Evolutionary conservation across 2,329 filamentous ascomycete species (phyloP), one percentile per base, ranked within the genome.

Genomic region (Fusarium lateritium): DNA sequence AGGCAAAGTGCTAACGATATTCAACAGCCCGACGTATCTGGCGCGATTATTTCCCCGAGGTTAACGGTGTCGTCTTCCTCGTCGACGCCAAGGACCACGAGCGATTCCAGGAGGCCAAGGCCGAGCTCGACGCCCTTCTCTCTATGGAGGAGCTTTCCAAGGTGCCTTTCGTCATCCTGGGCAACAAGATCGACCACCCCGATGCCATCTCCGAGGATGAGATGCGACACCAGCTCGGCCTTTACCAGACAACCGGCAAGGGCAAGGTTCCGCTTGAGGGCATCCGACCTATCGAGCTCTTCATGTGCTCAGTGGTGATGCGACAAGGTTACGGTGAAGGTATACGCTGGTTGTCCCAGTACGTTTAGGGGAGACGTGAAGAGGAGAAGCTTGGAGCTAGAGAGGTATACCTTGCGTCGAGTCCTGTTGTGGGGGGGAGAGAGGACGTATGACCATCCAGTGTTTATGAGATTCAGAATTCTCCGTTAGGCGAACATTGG

Each of bases 221-320:
- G 84, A 88, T 98, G 78, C 89, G 96, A 81, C 91, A 95, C 79
- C 92, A 94, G 80, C 86, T 99, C 62, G 96, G 96, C 68, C 83
- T 99, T 77, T 98, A 97, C 84, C 95, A 98, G 83, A 97, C 94
- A 57, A 97, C 94, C 65, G 94, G 94, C 76, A 97, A 98, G 88
- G 94, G 94, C 82, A 97, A 97, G 87, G 91, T 97, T 67, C 93
- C 92, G 69, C 86, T 96, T 73, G 94, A 97, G 85, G 94, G 94
- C 34, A 97, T 97, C 81, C 88, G 94, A 75, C 94, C 94, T 24
- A 95, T 99, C 77, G 96, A 99, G 87, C 89, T 98, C 69, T 98
- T 98, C 83, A 97, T 99, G 96, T 98, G 94, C 88, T 97, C 93
- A 76, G 94, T 98, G 73, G 95, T 98, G 68, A 97, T 98, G 94